Conservation (phyloP, 23 red algal species). For the Gracilaria caudata region DNA sequence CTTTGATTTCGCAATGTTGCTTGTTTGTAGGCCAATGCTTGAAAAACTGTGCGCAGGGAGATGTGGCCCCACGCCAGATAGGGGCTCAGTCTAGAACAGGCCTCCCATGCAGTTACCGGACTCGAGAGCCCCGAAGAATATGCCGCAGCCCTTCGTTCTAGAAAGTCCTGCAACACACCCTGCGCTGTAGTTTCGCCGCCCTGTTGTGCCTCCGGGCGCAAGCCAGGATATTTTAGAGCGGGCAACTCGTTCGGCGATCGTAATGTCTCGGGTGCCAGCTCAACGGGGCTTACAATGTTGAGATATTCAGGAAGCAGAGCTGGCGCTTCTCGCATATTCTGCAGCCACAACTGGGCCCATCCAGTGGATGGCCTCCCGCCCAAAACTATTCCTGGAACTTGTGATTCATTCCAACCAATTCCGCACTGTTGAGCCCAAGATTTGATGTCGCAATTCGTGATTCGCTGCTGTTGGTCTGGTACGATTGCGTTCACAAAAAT, state of each 20-base stretch:
- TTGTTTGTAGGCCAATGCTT: neutral
- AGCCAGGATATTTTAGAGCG: neutral
- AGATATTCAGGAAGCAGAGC: neutral
- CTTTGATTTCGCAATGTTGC: neutral
- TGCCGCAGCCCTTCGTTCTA: neutral
- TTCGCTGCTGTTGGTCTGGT: neutral
- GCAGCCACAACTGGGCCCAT: neutral
- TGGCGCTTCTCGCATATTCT: neutral
- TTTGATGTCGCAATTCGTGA: neutral
- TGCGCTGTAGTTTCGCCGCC: conserved; percentile 16
- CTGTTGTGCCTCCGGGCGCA: neutral
- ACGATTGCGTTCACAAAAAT: conserved; percentile 17
- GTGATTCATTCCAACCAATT: neutral
- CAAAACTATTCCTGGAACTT: neutral
- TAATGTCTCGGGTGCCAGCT: neutral
- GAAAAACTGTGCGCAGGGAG: conserved; percentile 8
- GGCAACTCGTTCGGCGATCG: neutral
- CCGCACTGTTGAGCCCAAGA: neutral
- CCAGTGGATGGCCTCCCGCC: neutral
- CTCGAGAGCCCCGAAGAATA: conserved; percentile 6
- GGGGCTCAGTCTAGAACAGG: conserved; percentile 13
- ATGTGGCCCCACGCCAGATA: conserved; percentile 30
- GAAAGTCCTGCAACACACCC: conserved; percentile 12
- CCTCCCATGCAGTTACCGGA: conserved; percentile 21
- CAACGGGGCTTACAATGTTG: conserved; percentile 3